phyloP scores from a whole-genome alignment of 1,284 basidiomycete genomes.

The Malassezia furfur region DNA sequence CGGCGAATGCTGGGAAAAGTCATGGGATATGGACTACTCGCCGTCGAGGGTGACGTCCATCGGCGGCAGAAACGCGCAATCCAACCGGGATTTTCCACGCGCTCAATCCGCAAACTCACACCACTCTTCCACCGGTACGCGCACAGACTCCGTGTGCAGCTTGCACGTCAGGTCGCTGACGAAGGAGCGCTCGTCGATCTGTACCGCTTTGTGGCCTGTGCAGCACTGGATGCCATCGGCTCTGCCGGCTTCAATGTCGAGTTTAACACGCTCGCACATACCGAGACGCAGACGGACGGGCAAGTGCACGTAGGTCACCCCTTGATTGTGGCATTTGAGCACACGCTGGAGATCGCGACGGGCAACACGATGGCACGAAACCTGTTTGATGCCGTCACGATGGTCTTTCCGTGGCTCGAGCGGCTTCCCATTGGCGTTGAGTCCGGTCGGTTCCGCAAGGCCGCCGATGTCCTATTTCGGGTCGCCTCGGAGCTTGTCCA shows the following conservation, averaged over 20 bases:
- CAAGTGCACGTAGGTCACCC: slow-evolving; percentile 3
- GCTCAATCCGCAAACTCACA: slow-evolving; percentile 30
- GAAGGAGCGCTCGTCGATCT: slow-evolving; percentile 6
- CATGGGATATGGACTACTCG: slow-evolving; percentile 41
- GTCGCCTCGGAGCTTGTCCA: slow-evolving; percentile 5
- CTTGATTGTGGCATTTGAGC: slow-evolving; percentile 7
- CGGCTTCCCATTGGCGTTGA: slow-evolving; percentile 8
- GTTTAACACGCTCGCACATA: slow-evolving; percentile 5
- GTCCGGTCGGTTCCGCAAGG: slow-evolving; percentile 4
- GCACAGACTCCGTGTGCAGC: slow-evolving; percentile 17
- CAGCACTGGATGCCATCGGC: slow-evolving; percentile 17
- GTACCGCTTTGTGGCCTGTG: background rate
- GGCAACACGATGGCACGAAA: background rate
- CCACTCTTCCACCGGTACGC: slow-evolving; percentile 31
- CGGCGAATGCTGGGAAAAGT: slow-evolving; percentile 23
- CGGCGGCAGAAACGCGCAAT: slow-evolving; percentile 35
- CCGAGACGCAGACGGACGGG: background rate
- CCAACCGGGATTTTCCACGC: slow-evolving; percentile 35
- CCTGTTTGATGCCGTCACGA: slow-evolving; percentile 6
- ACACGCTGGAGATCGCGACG: slow-evolving; percentile 10
- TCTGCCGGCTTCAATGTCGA: slow-evolving; percentile 13
- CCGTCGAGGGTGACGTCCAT: slow-evolving; percentile 38
- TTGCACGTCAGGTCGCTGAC: slow-evolving; percentile 14
- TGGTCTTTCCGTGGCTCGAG: slow-evolving; percentile 11
- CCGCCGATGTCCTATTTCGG: background rate